A percentile compares a stretch with the other conserved stretches of the same genome.
phyloP scores from a whole-genome alignment of 1,284 basidiomycete genomes.

The Trametes polyzona region DNA sequence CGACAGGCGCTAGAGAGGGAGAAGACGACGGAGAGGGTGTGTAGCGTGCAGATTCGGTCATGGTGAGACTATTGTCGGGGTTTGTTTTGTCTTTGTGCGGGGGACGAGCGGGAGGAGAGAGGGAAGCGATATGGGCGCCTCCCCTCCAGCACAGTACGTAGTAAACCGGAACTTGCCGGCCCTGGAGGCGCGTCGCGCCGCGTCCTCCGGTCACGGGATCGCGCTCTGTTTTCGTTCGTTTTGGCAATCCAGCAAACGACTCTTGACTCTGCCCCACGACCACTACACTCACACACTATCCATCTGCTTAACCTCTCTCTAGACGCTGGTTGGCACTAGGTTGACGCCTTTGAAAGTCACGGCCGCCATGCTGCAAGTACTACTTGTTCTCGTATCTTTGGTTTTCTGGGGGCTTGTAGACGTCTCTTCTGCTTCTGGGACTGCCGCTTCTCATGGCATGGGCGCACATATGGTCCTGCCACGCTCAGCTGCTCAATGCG shows the following conservation, averaged over 20 bases:
- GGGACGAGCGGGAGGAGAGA: not conserved
- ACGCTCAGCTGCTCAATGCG: slow-evolving; percentile 21
- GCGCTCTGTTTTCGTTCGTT: not conserved
- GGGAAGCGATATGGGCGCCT: not conserved
- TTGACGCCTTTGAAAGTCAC: too few relatives aligned
- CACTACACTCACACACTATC: not conserved
- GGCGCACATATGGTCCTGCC: not conserved
- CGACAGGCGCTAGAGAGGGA: slow-evolving; percentile 16
- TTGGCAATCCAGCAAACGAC: too few relatives aligned
- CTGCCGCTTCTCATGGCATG: not conserved
- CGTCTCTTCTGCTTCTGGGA: not conserved
- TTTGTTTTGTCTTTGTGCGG: not conserved
- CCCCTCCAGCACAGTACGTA: not conserved
- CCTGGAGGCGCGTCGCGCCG: too few relatives aligned
- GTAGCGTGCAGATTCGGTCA: not conserved
- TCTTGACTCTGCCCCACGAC: not conserved
- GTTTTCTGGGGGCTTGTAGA: too few relatives aligned
- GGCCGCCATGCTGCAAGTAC: too few relatives aligned
- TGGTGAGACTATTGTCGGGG: too few relatives aligned
- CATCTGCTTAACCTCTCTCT: too few relatives aligned
- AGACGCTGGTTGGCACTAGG: too few relatives aligned
- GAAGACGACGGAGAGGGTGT: slow-evolving; percentile 17
- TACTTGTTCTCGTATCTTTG: too few relatives aligned
- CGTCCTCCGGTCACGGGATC: slow-evolving; percentile 6
- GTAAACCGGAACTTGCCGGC: not conserved